Evolutionary conservation across 805 yeast species (phyloP).

Genomic region (Zygoascus bituminiphila): DNA sequence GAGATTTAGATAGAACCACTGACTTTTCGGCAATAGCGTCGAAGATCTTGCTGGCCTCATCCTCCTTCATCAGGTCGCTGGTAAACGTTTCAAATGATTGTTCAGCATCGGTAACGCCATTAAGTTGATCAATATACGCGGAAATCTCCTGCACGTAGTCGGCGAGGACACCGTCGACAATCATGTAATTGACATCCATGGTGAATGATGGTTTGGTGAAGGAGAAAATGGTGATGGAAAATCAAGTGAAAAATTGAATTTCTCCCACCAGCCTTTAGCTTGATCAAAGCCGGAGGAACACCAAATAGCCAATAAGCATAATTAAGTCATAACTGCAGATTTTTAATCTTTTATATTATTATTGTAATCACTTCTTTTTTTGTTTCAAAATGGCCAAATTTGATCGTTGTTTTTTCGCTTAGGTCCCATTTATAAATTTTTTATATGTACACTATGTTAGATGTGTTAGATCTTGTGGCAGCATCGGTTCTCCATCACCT

Average conservation of each 20-base stretch:
- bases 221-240: not conserved
- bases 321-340: not conserved
- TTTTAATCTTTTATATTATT: not conserved
- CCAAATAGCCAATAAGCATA: not conserved
- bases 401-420: no score
- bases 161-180: constrained; percentile 32
- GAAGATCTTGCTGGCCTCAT: constrained; percentile 23
- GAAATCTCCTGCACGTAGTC: constrained; percentile 31
- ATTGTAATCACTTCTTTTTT: not conserved
- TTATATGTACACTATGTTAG: not conserved
- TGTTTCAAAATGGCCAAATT: no score
- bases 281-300: no score
- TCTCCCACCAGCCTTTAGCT: not conserved
- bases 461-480: constrained; percentile 16
- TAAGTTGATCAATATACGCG: constrained; percentile 29
- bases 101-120: constrained; percentile 19
- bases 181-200: constrained; percentile 22
- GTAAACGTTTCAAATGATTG: constrained; percentile 16
- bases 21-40: constrained; percentile 26
- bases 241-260: not conserved
- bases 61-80: constrained; percentile 19
- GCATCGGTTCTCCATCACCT: constrained; percentile 20
- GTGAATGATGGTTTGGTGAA: not conserved
- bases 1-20: constrained; percentile 24
- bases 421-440: not conserved